Evolutionary conservation across 805 yeast genomes (phyloP), one percentile per base, ranked within the genome.

Genomic region (Vanderwaltozyma polyspora): DNA sequence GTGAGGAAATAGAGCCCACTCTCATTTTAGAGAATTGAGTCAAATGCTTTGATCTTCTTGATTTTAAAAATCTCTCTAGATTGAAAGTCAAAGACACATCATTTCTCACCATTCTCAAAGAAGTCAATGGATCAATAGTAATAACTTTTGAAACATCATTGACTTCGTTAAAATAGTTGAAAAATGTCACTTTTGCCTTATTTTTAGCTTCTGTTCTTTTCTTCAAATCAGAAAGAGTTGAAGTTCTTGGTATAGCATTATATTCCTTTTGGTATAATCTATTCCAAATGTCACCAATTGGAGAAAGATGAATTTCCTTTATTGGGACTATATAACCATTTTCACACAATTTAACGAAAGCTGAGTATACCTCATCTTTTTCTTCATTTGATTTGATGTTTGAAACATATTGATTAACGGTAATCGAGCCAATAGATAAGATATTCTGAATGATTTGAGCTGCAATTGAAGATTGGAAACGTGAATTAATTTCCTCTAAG

Each of bases 1-100:
- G 57, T 0, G 91, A 67, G 0, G 93, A 66, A 2, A 80, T 55
- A 6, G 67, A 58, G 3, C 97, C 97, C 22, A 86, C 57, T 35
- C 84, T 67, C 30, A 79, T 77, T 21, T 67, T 64, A 11, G 79
- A 80, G 32, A 80, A 66, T 23, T 72, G 71, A 1, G 64, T 72
- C 12, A 91, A 64, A 44, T 80, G 80, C 29, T 62, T 55, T 9
- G 80, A 68, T 43, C 96, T 69, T 47, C 77, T 66, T 23, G 70
- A 59, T 49, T 84, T 79, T 33, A 81, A 66, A 45, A 71, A 86
- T 44, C 91, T 64, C 22, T 72, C 69, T 33, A 81, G 63, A 48
- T 76, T 79, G 48, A 85, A 64, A 0, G 77, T 64, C 18, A 85
- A 54, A 2, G 77, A 68, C 4, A 77, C 42, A 17, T 60, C 46